Conservation (phyloP, 2,329 filamentous ascomycete species). For the Leptographium wingfieldii region DNA sequence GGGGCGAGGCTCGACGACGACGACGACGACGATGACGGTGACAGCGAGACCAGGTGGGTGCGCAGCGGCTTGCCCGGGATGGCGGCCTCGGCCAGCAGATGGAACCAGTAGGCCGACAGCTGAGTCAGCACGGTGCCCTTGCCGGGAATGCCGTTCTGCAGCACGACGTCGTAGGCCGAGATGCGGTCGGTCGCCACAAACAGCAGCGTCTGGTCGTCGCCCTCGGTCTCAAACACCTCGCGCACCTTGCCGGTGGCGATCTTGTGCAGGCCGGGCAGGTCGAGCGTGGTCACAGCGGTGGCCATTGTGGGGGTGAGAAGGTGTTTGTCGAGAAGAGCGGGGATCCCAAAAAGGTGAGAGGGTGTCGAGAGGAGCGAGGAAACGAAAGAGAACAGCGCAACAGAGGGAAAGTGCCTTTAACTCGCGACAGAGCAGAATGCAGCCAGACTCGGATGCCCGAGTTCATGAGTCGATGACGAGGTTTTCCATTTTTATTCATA, state of each 20-base stretch:
- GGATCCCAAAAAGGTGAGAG: background rate
- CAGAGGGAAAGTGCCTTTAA: background rate
- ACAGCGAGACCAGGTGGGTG: conserved; percentile 38
- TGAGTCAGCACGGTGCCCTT: conserved; percentile 41
- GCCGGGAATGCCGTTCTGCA: conserved; percentile 52
- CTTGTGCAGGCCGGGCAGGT: conserved; percentile 19
- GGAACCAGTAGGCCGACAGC: conserved; percentile 41
- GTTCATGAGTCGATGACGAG: background rate
- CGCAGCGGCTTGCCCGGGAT: conserved; percentile 29
- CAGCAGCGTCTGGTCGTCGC: conserved; percentile 17
- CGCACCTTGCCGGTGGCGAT: conserved; percentile 20
- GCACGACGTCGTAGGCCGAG: conserved; percentile 87
- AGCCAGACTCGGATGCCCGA: too few relatives aligned
- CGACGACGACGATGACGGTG: conserved; percentile 16
- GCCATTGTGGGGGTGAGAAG: background rate
- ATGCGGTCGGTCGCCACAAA: conserved; percentile 59
- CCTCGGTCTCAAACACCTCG: conserved; percentile 15
- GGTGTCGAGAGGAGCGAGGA: background rate
- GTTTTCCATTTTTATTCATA: background rate
- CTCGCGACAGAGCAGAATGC: background rate
- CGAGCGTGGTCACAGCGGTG: conserved; percentile 16
- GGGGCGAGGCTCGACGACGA: conserved; percentile 17
- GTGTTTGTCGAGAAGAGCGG: too few relatives aligned
- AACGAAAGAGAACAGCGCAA: background rate
- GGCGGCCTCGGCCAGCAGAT: conserved; percentile 26